Conservation (phyloP, 495 filamentous ascomycete genomes). For the Chaetomium cochliodes region DNA sequence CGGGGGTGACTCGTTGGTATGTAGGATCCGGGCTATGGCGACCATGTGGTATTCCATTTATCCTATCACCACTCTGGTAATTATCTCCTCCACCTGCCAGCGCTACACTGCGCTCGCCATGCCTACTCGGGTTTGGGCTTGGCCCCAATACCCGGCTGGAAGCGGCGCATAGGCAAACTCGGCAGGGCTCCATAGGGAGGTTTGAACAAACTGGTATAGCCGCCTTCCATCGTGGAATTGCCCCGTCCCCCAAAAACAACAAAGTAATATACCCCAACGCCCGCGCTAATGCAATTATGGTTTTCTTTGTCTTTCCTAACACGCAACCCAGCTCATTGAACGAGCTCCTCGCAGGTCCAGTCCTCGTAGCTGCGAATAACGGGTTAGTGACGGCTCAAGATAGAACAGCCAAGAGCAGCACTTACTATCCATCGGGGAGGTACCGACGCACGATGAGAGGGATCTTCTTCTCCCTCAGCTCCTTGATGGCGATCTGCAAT, state of each 20-base stretch:
- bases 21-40: neutral
- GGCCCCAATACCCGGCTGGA: neutral
- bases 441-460: constrained; percentile 92
- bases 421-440: constrained; percentile 94
- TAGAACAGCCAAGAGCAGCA: constrained; percentile 21
- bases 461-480: constrained; percentile 97
- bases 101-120: neutral
- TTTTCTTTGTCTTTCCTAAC: constrained; percentile 18
- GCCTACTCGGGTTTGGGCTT: neutral
- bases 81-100: neutral
- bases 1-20: neutral
- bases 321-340: constrained; percentile 44
- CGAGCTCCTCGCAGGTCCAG: constrained; percentile 95
- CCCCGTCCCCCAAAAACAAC: constrained; percentile 12
- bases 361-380: constrained; percentile 77
- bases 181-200: neutral
- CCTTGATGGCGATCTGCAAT: constrained; percentile 94
- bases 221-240: neutral
- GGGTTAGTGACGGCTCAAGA: constrained; percentile 11
- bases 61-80: neutral
- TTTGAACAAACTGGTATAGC: neutral
- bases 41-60: neutral
- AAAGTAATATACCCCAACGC: constrained; percentile 30
- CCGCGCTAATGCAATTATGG: constrained; percentile 37
- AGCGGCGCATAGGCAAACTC: neutral